Evolutionary conservation across 2,329 filamentous ascomycete genomes (phyloP).

Genomic region (Colletotrichum ledebouriae): DNA sequence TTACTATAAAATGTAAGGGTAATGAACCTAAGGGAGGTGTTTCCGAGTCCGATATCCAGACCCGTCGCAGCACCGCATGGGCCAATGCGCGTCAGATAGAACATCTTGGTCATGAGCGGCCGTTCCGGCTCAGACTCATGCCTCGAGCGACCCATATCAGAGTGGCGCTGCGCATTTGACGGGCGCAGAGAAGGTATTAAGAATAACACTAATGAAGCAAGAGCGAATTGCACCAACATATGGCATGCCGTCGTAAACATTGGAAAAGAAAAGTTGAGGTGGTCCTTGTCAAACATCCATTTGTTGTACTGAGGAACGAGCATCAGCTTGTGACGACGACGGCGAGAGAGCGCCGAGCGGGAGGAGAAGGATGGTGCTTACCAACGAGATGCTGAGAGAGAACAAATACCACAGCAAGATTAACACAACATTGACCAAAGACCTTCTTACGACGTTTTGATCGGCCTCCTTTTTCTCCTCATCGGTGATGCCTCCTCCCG

Average conservation of each 20-base stretch:
- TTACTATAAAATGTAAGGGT: conserved; percentile 94
- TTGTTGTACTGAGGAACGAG: conserved; percentile 86
- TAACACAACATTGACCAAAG: conserved; percentile 82
- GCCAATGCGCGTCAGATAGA: conserved; percentile 92
- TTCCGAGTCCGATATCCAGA: conserved; percentile 94
- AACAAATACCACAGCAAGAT: conserved; percentile 92
- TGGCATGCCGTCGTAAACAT: conserved; percentile 95
- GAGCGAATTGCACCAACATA: conserved; percentile 93
- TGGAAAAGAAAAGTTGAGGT: conserved; percentile 92
- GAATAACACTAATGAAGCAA: conserved; percentile 83
- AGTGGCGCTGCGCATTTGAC: conserved; percentile 58
- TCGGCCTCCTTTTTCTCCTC: conserved; percentile 84
- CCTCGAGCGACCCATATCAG: conserved; percentile 64
- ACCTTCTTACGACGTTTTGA: conserved; percentile 75
- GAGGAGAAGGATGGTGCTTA: conserved; percentile 60
- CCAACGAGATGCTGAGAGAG: conserved; percentile 91
- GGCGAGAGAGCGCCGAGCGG: background rate
- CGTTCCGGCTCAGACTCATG: conserved; percentile 66
- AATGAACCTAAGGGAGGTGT: conserved; percentile 96
- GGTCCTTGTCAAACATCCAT: conserved; percentile 95
- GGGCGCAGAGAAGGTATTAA: conserved; percentile 87
- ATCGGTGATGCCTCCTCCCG: conserved; percentile 70
- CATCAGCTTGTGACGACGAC: conserved; percentile 45
- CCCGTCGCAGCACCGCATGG: conserved; percentile 94
- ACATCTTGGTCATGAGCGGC: conserved; percentile 85